Evolutionary conservation across 2,329 filamentous ascomycete genomes (phyloP).

Genomic region (Chaetoscypha palmicola): DNA sequence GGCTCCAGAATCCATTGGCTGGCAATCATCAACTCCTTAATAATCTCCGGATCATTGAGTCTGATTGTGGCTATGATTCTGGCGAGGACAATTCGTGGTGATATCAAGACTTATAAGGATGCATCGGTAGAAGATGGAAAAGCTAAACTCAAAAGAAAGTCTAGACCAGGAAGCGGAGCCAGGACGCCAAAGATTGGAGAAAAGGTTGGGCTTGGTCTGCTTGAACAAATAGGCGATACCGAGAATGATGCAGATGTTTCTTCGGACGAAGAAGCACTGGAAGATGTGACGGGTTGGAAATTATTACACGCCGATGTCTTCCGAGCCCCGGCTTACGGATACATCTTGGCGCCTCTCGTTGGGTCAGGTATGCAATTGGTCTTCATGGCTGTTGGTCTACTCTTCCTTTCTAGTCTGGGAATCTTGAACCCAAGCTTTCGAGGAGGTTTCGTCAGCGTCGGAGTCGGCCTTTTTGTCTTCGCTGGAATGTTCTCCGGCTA

Average conservation of each 20-base stretch:
- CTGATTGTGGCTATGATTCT: constrained; percentile 76
- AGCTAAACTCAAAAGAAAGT: constrained; percentile 43
- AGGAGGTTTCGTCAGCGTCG: constrained; percentile 83
- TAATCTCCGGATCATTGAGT: constrained; percentile 73
- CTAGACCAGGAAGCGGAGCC: constrained; percentile 34
- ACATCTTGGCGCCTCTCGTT: constrained; percentile 69
- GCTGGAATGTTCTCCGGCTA: constrained; percentile 82
- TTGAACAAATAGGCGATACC: constrained; percentile 51
- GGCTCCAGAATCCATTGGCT: constrained; percentile 80
- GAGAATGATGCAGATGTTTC: constrained; percentile 47
- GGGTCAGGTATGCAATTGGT: constrained; percentile 83
- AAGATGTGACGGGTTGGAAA: constrained; percentile 85
- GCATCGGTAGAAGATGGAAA: constrained; percentile 60
- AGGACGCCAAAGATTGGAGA: constrained; percentile 41
- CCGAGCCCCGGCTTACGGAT: constrained; percentile 61
- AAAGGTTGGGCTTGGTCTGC: constrained; percentile 47
- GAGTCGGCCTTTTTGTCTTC: constrained; percentile 74
- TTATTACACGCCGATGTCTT: constrained; percentile 85
- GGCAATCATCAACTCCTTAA: constrained; percentile 78
- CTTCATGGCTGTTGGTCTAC: constrained; percentile 69
- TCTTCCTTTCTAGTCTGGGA: constrained; percentile 67
- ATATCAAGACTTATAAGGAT: constrained; percentile 70
- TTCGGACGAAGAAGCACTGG: constrained; percentile 65
- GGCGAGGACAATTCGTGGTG: constrained; percentile 67
- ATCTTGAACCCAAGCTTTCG: constrained; percentile 80